phyloP scores from a whole-genome alignment of 371 early-diverging fungal genomes.

The Rhizopus sp. region DNA sequence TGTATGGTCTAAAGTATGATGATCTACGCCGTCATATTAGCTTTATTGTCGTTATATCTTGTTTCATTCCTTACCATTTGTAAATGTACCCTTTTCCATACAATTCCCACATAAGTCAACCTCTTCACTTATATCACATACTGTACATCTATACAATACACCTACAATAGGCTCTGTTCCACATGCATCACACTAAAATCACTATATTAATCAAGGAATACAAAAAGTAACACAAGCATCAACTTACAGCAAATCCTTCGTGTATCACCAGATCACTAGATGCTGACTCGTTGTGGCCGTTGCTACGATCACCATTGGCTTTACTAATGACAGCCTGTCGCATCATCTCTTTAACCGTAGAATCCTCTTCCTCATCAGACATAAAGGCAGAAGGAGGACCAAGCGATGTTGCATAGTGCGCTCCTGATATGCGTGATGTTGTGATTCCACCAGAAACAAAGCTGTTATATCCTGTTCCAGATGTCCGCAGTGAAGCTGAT shows the following conservation, averaged over 20 bases:
- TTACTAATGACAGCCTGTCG: slow-evolving; percentile 27
- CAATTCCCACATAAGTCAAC: slow-evolving; percentile 56
- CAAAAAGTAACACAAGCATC: neutral
- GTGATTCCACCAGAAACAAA: slow-evolving; percentile 42
- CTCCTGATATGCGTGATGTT: slow-evolving; percentile 55
- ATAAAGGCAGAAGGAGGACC: slow-evolving; percentile 64
- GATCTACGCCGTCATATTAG: slow-evolving; percentile 29
- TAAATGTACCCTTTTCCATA: slow-evolving; percentile 46
- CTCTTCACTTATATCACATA: slow-evolving; percentile 58
- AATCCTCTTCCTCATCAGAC: slow-evolving; percentile 62
- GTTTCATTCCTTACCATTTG: slow-evolving; percentile 40
- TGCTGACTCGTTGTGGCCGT: neutral
- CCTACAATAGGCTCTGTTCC: slow-evolving; percentile 67
- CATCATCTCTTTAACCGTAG: slow-evolving; percentile 56
- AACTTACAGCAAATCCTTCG: slow-evolving; percentile 60
- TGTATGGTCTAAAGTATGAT: slow-evolving; percentile 50
- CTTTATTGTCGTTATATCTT: neutral
- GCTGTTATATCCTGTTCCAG: slow-evolving; percentile 46
- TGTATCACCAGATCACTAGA: slow-evolving; percentile 40
- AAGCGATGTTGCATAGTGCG: slow-evolving; percentile 51
- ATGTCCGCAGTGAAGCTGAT: slow-evolving; percentile 25
- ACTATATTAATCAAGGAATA: neutral
- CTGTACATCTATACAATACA: slow-evolving; percentile 58
- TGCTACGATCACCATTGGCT: neutral
- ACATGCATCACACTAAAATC: slow-evolving; percentile 57